Evolutionary conservation across 148 eudicot genomes (phyloP).

Genomic region (Cornus suecica): DNA sequence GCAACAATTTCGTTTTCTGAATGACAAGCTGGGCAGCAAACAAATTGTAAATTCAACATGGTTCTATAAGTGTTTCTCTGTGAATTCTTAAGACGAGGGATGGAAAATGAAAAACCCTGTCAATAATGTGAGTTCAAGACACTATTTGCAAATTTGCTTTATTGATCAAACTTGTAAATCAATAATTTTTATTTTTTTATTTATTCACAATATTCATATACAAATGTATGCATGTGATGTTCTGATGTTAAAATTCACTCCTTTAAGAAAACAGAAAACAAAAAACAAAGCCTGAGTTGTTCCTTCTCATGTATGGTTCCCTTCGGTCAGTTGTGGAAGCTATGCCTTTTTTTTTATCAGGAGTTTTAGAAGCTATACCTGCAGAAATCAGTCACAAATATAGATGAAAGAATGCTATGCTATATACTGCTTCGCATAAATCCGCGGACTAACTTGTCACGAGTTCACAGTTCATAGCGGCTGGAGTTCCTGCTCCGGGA

Average conservation of each 20-base stretch:
- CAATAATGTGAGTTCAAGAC: background rate
- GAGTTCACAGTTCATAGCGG: slow-evolving; percentile 34
- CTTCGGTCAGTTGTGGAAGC: background rate
- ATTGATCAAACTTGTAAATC: background rate
- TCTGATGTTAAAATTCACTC: background rate
- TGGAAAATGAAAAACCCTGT: no score
- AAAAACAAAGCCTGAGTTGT: slow-evolving; percentile 2
- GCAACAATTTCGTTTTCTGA: no score
- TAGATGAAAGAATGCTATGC: slow-evolving; percentile 5
- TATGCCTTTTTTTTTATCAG: no score
- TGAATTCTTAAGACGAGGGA: no score
- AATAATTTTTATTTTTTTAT: no score
- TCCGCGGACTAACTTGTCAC: background rate
- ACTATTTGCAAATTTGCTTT: background rate
- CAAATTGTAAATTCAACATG: no score
- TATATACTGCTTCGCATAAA: background rate
- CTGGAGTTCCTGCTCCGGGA: slow-evolving; percentile 85
- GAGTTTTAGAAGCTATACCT: background rate
- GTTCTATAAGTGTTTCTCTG: no score
- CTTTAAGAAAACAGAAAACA: slow-evolving; percentile 6
- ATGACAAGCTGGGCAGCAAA: no score
- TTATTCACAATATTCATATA: slow-evolving; percentile 8
- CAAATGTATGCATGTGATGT: background rate
- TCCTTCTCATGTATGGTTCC: slow-evolving; percentile 4
- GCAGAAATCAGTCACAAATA: background rate